Evolutionary conservation across 805 yeast species (phyloP), one percentile per base, ranked within the genome.

Genomic region (Ogataea sp.): DNA sequence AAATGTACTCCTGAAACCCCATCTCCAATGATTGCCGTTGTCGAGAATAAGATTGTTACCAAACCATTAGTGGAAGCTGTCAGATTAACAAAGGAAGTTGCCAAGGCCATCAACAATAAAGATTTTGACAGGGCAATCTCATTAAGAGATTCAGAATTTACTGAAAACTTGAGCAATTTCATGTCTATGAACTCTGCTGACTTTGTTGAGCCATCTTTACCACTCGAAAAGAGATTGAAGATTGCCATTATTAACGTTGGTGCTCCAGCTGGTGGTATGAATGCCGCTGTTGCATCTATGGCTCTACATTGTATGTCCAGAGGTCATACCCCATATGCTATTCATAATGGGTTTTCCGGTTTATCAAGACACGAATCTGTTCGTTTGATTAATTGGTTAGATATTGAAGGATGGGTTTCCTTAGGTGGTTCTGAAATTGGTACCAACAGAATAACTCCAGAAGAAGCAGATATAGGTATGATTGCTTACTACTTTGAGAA

Each of bases 251-350:
- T 93, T 39, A 85, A 88, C 55, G 84, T 90, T 34, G 98, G 98
- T 50, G 98, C 98, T 1, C 96, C 98, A 20, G 90, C 97, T 11
- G 96, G 95, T 38, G 97, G 96, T 35, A 73, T 93, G 79, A 93
- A 93, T 57, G 78, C 93, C 44, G 96, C 96, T 3, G 78, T 88
- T 10, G 74, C 89, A 47, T 85, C 97, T n/a, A 88, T 89, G 50
- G 88, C 94, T 6, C 67, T 84, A 15, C 90, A 86, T 68, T 81
- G 95, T 64, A 68, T 89, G 62, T 79, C 95, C 5, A 75, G 78
- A 45, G 98, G 98, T 20, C 98, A 93, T 68, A 76, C 68, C 32
- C 84, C 94, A n/a, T 78, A 67, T 53, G 96, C 96, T 26, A 84
- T 93, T 49, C 82, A 84, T 61, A 90, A 93, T 62, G 97, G 97